Conservation (phyloP, 208 protist species). For the Plasmodiophora brassicae region DNA sequence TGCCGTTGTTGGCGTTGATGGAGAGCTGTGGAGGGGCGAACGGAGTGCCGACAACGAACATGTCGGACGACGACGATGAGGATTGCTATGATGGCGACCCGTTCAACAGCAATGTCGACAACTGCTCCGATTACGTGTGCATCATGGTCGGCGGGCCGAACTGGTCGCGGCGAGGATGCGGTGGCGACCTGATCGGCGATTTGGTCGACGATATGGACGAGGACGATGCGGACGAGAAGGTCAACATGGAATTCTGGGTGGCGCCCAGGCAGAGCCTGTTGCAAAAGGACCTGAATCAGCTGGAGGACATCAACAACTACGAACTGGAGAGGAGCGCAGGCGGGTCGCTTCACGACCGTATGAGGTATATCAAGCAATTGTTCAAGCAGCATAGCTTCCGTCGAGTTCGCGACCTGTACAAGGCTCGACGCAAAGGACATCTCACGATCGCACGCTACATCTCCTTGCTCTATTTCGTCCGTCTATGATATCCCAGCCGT, state of each 20-base stretch:
- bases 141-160: not conserved
- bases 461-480: not conserved
- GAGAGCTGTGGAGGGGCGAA: too few species aligned
- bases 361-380: not conserved
- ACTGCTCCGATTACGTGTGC: constrained; percentile 13
- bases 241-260: not conserved
- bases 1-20: constrained; percentile 15
- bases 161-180: not conserved
- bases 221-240: not conserved
- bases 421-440: not conserved
- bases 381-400: not conserved
- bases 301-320: constrained; percentile 11
- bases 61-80: not conserved
- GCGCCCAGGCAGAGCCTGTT: not conserved
- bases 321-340: constrained; percentile 2
- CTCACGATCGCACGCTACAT: not conserved
- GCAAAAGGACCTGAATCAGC: constrained; percentile 29
- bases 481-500: not conserved
- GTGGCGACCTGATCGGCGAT: not conserved
- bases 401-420: not conserved
- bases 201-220: constrained; percentile 28
- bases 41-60: not conserved
- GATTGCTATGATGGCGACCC: not conserved
- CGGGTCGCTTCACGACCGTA: not conserved
- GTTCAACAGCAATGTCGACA: not conserved